Conservation (phyloP, 345 rosid species). For the Brassica nigra region DNA sequence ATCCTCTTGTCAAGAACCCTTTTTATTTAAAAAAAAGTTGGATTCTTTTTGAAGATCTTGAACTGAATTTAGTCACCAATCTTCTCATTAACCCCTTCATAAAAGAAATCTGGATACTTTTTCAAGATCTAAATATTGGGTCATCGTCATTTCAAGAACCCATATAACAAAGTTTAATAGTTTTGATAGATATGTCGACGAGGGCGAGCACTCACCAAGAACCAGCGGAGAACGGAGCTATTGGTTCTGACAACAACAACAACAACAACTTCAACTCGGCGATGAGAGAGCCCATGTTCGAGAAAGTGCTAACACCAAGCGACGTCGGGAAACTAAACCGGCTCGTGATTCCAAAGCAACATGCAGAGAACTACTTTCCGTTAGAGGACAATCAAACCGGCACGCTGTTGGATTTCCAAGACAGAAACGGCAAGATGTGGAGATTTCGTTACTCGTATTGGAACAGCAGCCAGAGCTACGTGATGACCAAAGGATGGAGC, state of each 20-base stretch:
- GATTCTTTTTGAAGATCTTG: conserved; percentile 26
- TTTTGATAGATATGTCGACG: conserved; percentile 48
- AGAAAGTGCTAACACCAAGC: conserved; percentile 82
- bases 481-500: conserved; percentile 96
- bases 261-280: conserved; percentile 32
- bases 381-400: conserved; percentile 58
- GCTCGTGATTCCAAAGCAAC: conserved; percentile 76
- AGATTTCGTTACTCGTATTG: conserved; percentile 89
- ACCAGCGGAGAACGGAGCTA: conserved; percentile 26
- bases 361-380: conserved; percentile 79
- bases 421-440: conserved; percentile 72
- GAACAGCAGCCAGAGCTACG: conserved; percentile 97
- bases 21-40: background rate
- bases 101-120: conserved; percentile 22
- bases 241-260: conserved; percentile 22
- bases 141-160: conserved; percentile 5
- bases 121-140: conserved; percentile 23
- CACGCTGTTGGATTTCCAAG: conserved; percentile 76
- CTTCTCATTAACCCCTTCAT: background rate
- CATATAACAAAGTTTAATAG: conserved; percentile 26
- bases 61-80: background rate
- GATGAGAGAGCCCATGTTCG: conserved; percentile 68
- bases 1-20: conserved; percentile 14
- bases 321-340: conserved; percentile 85
- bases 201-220: conserved; percentile 47